Conservation (phyloP, 139 green algal species). For the Coelastrella sp. region DNA sequence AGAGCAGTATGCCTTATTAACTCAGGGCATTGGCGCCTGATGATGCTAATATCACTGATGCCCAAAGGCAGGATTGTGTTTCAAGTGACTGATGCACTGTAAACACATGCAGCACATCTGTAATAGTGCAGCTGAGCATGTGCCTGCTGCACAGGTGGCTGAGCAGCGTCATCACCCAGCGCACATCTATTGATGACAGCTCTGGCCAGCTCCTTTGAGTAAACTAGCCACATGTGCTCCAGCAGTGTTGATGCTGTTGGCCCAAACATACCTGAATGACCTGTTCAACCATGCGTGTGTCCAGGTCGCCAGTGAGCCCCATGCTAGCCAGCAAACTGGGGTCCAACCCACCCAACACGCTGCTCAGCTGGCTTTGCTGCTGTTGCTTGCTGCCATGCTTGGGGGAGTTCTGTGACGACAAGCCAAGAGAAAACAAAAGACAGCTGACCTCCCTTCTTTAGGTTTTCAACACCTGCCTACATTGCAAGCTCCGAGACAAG, state of each 20-base stretch:
- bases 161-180: no score
- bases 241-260: neutral
- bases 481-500: neutral
- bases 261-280: constrained; percentile 32
- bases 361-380: constrained; percentile 13
- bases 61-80: neutral
- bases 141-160: no score
- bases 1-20: neutral
- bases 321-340: neutral
- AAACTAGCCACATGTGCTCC: neutral
- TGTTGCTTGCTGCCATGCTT: neutral
- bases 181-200: no score
- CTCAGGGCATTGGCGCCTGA: no score
- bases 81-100: no score
- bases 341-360: neutral
- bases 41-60: no score
- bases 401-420: neutral
- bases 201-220: no score
- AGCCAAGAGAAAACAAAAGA: no score
- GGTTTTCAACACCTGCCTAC: no score
- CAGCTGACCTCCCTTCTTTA: no score
- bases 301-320: neutral
- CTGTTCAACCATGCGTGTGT: constrained; percentile 22
- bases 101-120: no score
- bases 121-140: no score